Base-by-base conservation (phyloP, 441 rosid species). In the Adansonia grandidieri region DNA sequence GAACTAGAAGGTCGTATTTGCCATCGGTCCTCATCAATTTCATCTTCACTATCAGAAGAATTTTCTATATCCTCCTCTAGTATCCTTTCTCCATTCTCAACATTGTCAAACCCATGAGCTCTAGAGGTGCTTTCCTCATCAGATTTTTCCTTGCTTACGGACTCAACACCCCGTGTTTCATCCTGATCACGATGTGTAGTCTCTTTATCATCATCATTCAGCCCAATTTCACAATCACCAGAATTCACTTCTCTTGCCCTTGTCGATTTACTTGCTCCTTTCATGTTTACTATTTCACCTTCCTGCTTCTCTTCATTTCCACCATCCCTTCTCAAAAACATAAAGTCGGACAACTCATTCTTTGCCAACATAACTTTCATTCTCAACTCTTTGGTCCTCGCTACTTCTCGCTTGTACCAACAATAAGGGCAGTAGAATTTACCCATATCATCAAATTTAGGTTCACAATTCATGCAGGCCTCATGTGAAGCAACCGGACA, bases 351-450 rank as follows among this genome's bases (percentile, higher is more conserved):
- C 77, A 88, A 74, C 47, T 73, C 71, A 65, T 73, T 80, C 60
- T 86, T 85, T 15, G 74, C 83, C 76, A 68, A 78, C 81, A 73
- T 76, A 75, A 81, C 86, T 85, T 86, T 84, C 64, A 71, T 57
- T 40, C 76, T 65, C 79, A 85, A 62, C 58, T 77, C 80, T 75
- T 50, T 17, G 17, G 71, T 73, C 88, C 80, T 82, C 0, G 60
- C 24, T 54, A 75, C 40, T 22, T 78, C 74, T 76, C 75, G 74
- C 80, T 86, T 90, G 82, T 90, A 89, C 82, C 84, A 83, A 82
- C 94, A 90, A 24, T 90, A 90, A 15, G 92, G 88, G 72, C 97
- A 88, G 42, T 80, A 87, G 79, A 89, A 88, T 8, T 84, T 84
- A 0, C 91, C 95, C 48, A 40, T 53, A 1, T 83, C 85, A 80